Conservation (phyloP, 1,284 basidiomycete species). For the Marasmius oreades region DNA sequence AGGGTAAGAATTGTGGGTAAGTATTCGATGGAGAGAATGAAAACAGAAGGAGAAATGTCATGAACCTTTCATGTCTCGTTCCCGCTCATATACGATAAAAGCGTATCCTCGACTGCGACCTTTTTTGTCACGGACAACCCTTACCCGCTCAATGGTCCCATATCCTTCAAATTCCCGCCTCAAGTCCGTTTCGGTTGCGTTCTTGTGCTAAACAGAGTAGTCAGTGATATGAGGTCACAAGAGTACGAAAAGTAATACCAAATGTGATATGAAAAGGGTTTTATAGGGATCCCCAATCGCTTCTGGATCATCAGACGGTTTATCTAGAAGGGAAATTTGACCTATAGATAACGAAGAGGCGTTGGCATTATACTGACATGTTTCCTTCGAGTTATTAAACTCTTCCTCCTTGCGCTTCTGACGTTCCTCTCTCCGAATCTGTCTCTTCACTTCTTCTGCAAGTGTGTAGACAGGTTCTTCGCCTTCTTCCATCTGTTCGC, state of each 20-base stretch:
- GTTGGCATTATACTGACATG: constrained; percentile 52
- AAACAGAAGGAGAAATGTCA: constrained; percentile 18
- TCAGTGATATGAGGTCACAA: constrained; percentile 15
- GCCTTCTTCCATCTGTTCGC: constrained; percentile 72
- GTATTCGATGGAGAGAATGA: constrained; percentile 4
- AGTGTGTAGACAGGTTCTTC: constrained; percentile 75
- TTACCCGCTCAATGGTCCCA: constrained; percentile 89
- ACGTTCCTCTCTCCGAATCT: constrained; percentile 75
- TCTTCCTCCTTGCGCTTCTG: constrained; percentile 78
- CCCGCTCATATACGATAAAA: constrained; percentile 96
- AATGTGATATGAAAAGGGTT: constrained; percentile 92
- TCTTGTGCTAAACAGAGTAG: constrained; percentile 63
- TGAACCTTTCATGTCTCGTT: constrained; percentile 98
- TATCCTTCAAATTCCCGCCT: constrained; percentile 94
- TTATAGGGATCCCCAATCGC: constrained; percentile 98
- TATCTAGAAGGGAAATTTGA: constrained; percentile 51
- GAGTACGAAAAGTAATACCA: constrained; percentile 49
- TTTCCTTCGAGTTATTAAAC: constrained; percentile 79
- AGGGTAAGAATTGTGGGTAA: constrained; percentile 16
- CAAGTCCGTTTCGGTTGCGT: constrained; percentile 86
- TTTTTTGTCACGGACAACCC: constrained; percentile 88
- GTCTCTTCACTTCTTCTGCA: constrained; percentile 75
- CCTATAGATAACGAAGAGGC: constrained; percentile 5
- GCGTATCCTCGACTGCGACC: constrained; percentile 90
- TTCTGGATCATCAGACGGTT: constrained; percentile 87